Evolutionary conservation across 148 eudicot species (phyloP), one percentile per base, ranked within the genome.

Genomic region (Vaccinium vitisidaea): DNA sequence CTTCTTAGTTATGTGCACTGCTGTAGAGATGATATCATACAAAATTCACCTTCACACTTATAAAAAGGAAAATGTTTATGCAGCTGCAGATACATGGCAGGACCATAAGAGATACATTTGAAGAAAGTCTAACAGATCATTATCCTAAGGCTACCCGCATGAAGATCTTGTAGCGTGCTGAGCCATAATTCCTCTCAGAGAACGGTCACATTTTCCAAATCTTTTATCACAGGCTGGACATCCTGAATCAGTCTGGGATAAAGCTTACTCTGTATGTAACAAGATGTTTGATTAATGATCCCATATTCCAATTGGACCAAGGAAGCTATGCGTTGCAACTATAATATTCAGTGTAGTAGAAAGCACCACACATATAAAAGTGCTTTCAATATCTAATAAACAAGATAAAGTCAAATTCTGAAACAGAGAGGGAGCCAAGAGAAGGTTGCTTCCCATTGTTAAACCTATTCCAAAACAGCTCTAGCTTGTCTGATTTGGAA

Each of bases 111-210:
- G n/a, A 23, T 18, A 54, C 59, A 48, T 49, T 67, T 19, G 25
- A 53, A 48, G 13, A 61, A 61, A 85, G 75, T 46, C 25, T 23
- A 59, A 73, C 10, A 12, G 19, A 73, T 56, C 43, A 75, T 78
- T 43, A 65, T 63, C 86, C 65, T 54, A 83, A 84, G 84, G 81
- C 61, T 91, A 97, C 99, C 99, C 93, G 94, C 91, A 89, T 95
- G 99, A 88, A 97, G 98, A 90, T 97, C 98, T 89, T 95, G 99
- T 56, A 97, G 93, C 73, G 99, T 97, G 89, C 99, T 95, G 75
- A 97, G 98, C 98, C 98, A 97, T 82, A 94, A 89, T 85, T 97
- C 99, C 87, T 97, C 98, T 98, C 99, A 95, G 53, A 97, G 98
- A 89, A 97, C 96, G 75, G 99, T 97, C 80, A 97, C 95, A 88